These are phyloP conservation scores for Nemania serpens DNA, from an alignment of 2,329 filamentous ascomycete genomes.

Conservation along the genomic window DNA sequence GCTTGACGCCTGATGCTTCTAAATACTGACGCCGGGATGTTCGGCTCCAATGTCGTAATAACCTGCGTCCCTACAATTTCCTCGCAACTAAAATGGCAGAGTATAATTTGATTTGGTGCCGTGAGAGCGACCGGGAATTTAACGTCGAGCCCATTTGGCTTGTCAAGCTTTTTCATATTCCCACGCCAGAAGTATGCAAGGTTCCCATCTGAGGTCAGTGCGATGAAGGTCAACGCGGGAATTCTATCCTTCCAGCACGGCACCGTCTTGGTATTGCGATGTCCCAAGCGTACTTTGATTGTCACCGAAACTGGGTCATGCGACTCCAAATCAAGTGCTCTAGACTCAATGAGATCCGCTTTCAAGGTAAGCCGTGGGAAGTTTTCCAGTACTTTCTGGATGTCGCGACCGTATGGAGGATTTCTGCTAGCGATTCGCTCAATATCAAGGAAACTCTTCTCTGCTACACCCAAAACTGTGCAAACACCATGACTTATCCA, in stretches of 20 bases:
- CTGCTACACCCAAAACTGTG: slow-evolving; percentile 71
- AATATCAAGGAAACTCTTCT: slow-evolving; percentile 70
- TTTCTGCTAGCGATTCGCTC: slow-evolving; percentile 79
- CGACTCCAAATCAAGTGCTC: slow-evolving; percentile 38
- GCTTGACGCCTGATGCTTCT: slow-evolving; percentile 7
- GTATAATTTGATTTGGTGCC: slow-evolving; percentile 60
- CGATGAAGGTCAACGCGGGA: slow-evolving; percentile 74
- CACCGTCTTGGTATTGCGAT: slow-evolving; percentile 67
- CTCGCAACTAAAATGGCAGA: slow-evolving; percentile 79
- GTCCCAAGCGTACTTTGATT: slow-evolving; percentile 70
- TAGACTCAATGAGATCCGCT: slow-evolving; percentile 45
- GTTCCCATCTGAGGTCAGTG: slow-evolving; percentile 70
- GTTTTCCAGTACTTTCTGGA: slow-evolving; percentile 65
- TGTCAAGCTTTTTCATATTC: slow-evolving; percentile 68
- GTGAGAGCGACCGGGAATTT: slow-evolving; percentile 62
- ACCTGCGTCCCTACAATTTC: slow-evolving; percentile 71
- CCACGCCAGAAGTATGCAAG: slow-evolving; percentile 71
- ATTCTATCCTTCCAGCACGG: slow-evolving; percentile 66
- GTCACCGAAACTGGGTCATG: slow-evolving; percentile 59
- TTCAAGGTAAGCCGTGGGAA: slow-evolving; percentile 67
- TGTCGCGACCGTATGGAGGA: slow-evolving; percentile 77
- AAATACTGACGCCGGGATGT: slow-evolving; percentile 44
- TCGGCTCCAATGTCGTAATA: slow-evolving; percentile 30
- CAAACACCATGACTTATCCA: slow-evolving; percentile 72
- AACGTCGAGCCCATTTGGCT: slow-evolving; percentile 60